phyloP scores from a whole-genome alignment of 805 yeast genomes.

The baker's yeast (Saccharomyces cerevisiae) region DNA sequence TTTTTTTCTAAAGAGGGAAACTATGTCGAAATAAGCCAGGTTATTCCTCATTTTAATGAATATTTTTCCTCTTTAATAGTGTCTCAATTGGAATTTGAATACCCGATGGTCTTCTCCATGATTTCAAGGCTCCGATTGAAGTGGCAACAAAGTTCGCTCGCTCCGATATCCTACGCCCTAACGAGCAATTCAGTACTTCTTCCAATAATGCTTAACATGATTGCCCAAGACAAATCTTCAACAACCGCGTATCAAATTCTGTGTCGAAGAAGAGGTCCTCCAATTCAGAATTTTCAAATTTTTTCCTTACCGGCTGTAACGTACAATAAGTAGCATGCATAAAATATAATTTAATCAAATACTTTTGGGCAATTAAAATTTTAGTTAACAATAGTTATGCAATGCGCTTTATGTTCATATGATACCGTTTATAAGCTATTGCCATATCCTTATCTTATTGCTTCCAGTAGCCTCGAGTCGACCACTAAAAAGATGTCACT shows the following conservation, averaged over 20 bases:
- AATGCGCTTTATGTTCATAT: not conserved
- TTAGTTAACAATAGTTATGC: not conserved
- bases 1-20: not conserved
- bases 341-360: not conserved
- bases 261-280: not conserved
- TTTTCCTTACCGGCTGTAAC: not conserved
- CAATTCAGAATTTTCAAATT: not conserved
- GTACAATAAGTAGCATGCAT: not conserved
- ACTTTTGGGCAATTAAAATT: not conserved
- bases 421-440: not conserved
- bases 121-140: constrained; percentile 15
- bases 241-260: constrained; percentile 18
- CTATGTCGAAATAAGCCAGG: not conserved
- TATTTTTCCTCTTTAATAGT: constrained; percentile 23
- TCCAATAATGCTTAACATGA: constrained; percentile 15
- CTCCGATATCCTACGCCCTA: constrained; percentile 24
- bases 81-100: constrained; percentile 30
- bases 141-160: constrained; percentile 17
- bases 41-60: constrained; percentile 18
- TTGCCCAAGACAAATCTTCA: constrained; percentile 15
- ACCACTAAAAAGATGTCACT: not conserved
- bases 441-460: not conserved
- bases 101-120: constrained; percentile 29
- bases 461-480: not conserved
- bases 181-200: constrained; percentile 17